Conservation (phyloP, 208 protist species). For the Endotrypanum monterogeii region DNA sequence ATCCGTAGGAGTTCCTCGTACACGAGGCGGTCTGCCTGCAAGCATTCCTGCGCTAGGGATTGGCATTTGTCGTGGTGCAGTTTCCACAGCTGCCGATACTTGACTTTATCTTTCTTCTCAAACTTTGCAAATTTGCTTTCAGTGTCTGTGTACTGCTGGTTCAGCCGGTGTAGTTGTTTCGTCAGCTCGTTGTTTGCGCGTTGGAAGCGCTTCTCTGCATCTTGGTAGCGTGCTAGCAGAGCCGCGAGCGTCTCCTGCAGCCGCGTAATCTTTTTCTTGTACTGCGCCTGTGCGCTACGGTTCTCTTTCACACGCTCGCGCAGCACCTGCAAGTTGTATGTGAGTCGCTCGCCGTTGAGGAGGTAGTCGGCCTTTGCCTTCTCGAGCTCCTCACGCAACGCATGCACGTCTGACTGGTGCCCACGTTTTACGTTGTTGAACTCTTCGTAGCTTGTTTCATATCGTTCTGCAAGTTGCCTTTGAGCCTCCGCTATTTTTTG, state of each 20-base stretch:
- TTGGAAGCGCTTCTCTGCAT: constrained; percentile 92
- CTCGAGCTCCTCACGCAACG: constrained; percentile 92
- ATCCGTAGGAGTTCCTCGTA: constrained; percentile 94
- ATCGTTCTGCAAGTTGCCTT: constrained; percentile 69
- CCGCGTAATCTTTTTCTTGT: constrained; percentile 91
- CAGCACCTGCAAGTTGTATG: constrained; percentile 96
- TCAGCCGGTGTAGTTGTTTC: constrained; percentile 92
- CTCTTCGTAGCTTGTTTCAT: constrained; percentile 80
- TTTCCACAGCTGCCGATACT: constrained; percentile 93
- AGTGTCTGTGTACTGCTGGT: constrained; percentile 96
- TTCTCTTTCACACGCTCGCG: constrained; percentile 95
- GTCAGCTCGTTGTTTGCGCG: constrained; percentile 94
- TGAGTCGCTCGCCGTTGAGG: constrained; percentile 96
- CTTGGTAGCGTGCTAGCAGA: constrained; percentile 90
- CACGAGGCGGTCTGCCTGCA: constrained; percentile 95
- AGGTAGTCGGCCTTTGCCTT: constrained; percentile 95
- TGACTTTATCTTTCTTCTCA: constrained; percentile 92
- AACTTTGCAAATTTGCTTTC: constrained; percentile 95
- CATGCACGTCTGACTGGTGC: constrained; percentile 90
- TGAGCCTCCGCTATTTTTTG: constrained; percentile 86
- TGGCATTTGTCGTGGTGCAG: constrained; percentile 95
- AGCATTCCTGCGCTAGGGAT: constrained; percentile 80
- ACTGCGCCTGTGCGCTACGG: constrained; percentile 90
- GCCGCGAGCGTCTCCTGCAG: constrained; percentile 90
- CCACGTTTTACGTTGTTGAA: constrained; percentile 81